These are phyloP conservation scores for Flaveria trinervia DNA, from an alignment of 129 eudicot species.

Conservation along the genomic window DNA sequence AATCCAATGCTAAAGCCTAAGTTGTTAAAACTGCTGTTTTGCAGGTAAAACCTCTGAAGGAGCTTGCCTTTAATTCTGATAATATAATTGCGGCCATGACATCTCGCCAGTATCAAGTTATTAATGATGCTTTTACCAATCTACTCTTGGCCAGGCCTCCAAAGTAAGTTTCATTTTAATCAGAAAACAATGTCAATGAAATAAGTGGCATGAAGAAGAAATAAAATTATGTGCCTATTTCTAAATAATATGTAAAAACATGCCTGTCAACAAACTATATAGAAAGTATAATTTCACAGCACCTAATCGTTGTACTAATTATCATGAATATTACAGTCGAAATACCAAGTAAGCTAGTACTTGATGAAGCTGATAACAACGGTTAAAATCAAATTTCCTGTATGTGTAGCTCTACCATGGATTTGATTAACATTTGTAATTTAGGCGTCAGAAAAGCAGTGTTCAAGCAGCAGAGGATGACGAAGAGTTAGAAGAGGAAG, in stretches of 20 bases:
- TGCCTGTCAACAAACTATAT: slow-evolving; percentile 14
- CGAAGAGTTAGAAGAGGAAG: slow-evolving; percentile 89
- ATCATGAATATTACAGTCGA: neutral
- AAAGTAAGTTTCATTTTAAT: slow-evolving; percentile 55
- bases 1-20: slow-evolving; percentile 14
- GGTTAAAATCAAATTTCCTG: slow-evolving; percentile 4
- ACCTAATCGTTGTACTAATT: slow-evolving; percentile 11
- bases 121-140: slow-evolving; percentile 82
- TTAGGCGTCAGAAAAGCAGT: slow-evolving; percentile 70
- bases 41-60: slow-evolving; percentile 95
- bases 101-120: slow-evolving; percentile 91
- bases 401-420: slow-evolving; percentile 14
- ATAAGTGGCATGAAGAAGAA: neutral
- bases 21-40: slow-evolving; percentile 26
- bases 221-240: neutral
- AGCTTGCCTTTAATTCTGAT: slow-evolving; percentile 83
- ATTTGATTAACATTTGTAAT: slow-evolving; percentile 32
- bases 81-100: slow-evolving; percentile 86
- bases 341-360: slow-evolving; percentile 11
- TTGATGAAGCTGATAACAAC: slow-evolving; percentile 6
- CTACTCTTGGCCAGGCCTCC: slow-evolving; percentile 86
- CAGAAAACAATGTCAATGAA: slow-evolving; percentile 1
- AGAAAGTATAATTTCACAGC: neutral
- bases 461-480: slow-evolving; percentile 77
- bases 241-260: slow-evolving; percentile 5